Base-by-base conservation (phyloP, 495 filamentous ascomycete genomes). In the Lasiosphaeria hispida region DNA sequence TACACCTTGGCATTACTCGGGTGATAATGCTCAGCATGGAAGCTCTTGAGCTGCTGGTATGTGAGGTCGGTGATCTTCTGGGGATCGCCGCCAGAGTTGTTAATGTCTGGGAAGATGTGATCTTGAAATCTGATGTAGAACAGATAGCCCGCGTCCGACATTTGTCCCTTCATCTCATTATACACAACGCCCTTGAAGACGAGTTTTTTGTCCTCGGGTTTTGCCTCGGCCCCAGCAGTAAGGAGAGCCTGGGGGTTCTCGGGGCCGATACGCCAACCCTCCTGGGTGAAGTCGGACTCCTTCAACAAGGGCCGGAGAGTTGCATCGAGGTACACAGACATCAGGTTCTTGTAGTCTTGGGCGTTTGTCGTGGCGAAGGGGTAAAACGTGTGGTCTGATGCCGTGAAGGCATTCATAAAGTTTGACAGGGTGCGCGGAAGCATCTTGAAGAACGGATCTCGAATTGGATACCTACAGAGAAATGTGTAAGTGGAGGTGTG, bases 391-490 rank as follows among this genome's bases (percentile, higher is more conserved):
- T 98, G 91, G 67, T 98, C 94, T 17, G 90, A 86, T 35, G 91
- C 89, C 37, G 94, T 98, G 65, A 97, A 95, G 43, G 94, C 94
- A 69, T 98, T 98, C 94, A 98, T 98, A 68, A 96, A 97, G 70
- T 97, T 98, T 40, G 94, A 96, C 3, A 98, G 83, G 19, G 94
- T 96, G 48, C 94, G 87, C 11, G 93, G 95, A 30, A 98, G 83
- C 94, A 98, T 98, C 80, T 97, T 98, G 77, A 98, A 97, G 78
- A 98, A 98, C 0, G 94, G 94, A 72, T 98, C 94, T 53, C 94
- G 88, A 60, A 98, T 89, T 14, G 94, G 95, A 72, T 92, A 96
- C 70, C 91, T 96, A 56, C 14, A 15, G 19, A n/a, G 68, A 9
- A 23, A 60, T 55, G 58, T 38, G 33, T 14, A 45, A 53, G 70